Evolutionary conservation across 2,329 filamentous ascomycete species (phyloP), one percentile per base, ranked within the genome.

Genomic region (Leptoxyphium fumago): DNA sequence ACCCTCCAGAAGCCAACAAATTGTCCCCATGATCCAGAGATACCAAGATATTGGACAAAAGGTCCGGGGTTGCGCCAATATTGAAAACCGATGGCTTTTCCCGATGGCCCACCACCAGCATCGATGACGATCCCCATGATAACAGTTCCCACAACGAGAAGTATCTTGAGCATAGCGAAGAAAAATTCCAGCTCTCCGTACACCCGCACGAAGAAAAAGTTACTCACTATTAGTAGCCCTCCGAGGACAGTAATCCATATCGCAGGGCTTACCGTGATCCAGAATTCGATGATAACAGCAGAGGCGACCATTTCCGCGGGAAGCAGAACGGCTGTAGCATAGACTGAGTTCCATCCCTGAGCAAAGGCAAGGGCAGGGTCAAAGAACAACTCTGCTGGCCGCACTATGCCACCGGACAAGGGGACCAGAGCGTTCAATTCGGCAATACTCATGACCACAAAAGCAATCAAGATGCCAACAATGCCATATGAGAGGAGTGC

Each of bases 401-500:
- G 68, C 13, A 63, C 65, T 44, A 70, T 71, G 30, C 71, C 64
- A 7, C 51, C 65, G n/a, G 29, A 32, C 42, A 76, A 61, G 2
- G 74, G 74, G 17, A 52, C 38, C 47, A 73, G 75, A 6, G 73
- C 67, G 43, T 67, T 69, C 70, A 78, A 75, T 59, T 78, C 75
- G 43, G 71, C 74, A 9, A 32, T 32, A n/a, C 29, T 32, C 29
- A 32, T 32, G 9, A 32, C 29, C 9, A 32, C 29, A 32, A 32
- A 32, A 32, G 29, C 29, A 32, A 32, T 32, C 29, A 32, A 32
- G 9, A 32, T 32, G 9, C 29, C 29, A 32, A 32, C 29, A n/a
- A 32, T 32, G n/a, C 9, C 9, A 45, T 62, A 67, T 15, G 53
- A 59, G 57, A 62, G 62, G 46, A 62, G 57, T 29, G 63, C 52